Evolutionary conservation across 2,329 filamentous ascomycete genomes (phyloP).

Genomic region (Penicillium psychrosexuale): DNA sequence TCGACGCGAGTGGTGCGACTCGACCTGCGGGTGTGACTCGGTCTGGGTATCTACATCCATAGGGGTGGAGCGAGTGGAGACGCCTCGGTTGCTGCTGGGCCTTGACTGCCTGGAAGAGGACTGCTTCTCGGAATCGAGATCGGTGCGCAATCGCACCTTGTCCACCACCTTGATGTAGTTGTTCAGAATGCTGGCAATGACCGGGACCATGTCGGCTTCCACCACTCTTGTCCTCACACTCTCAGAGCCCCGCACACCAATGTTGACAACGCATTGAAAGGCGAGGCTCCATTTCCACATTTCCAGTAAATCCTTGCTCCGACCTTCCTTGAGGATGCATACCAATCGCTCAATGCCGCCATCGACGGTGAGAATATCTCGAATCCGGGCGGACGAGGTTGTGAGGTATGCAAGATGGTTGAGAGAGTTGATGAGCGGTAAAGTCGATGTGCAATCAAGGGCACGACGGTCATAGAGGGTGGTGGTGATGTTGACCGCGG

Average conservation of each 20-base stretch:
- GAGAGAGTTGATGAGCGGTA: constrained; percentile 96
- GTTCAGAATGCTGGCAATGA: constrained; percentile 95
- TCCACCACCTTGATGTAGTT: constrained; percentile 98
- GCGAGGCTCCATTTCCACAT: constrained; percentile 99
- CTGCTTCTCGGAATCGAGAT: constrained; percentile 66
- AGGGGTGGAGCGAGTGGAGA: constrained; percentile 34
- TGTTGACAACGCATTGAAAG: constrained; percentile 98
- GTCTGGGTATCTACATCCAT: constrained; percentile 53
- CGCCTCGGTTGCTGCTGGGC: constrained; percentile 26
- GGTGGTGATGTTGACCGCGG: constrained; percentile 96
- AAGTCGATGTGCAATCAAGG: constrained; percentile 94
- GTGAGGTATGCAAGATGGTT: constrained; percentile 98
- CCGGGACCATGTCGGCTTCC: constrained; percentile 97
- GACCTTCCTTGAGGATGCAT: constrained; percentile 95
- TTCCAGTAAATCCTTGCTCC: constrained; percentile 98
- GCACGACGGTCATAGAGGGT: constrained; percentile 96
- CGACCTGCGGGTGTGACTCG: constrained; percentile 53
- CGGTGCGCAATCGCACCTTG: constrained; percentile 80
- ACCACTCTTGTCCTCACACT: constrained; percentile 90
- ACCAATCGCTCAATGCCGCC: constrained; percentile 94
- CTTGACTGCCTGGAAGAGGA: constrained; percentile 33
- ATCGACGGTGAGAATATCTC: constrained; percentile 97
- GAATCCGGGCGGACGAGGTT: constrained; percentile 93
- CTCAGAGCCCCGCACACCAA: constrained; percentile 93
- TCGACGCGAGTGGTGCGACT: constrained; percentile 63